A percentile compares a stretch with the other conserved stretches of the same genome.
Conservation (phyloP, 768 basidiomycete species). For the Collybiopsis confluens region DNA sequence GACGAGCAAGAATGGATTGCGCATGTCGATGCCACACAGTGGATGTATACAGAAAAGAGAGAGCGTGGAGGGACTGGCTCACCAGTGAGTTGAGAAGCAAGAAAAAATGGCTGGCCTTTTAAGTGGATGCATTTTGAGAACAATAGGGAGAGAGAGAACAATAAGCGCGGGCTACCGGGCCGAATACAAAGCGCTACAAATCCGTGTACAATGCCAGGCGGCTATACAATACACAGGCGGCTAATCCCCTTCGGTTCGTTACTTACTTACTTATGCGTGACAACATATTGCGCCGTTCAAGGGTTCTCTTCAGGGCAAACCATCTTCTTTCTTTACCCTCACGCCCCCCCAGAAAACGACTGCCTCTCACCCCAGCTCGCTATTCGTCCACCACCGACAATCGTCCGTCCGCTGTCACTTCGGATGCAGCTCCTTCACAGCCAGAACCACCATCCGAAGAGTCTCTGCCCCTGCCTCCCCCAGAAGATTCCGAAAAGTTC, state of each 20-base stretch:
- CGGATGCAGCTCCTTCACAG: no score
- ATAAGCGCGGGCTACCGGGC: no score
- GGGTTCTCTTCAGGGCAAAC: not conserved
- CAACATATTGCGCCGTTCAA: slow-evolving; percentile 6
- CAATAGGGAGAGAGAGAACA: not conserved
- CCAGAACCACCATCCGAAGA: not conserved
- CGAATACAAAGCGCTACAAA: not conserved
- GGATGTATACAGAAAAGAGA: not conserved
- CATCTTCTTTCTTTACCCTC: not conserved
- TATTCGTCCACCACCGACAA: not conserved
- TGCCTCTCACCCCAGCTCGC: not conserved
- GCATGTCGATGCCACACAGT: slow-evolving; percentile 22
- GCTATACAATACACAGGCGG: no score
- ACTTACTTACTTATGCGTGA: not conserved
- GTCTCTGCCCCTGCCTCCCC: slow-evolving; percentile 12
- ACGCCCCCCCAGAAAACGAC: not conserved
- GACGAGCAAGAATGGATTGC: slow-evolving; percentile 50
- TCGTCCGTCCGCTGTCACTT: not conserved
- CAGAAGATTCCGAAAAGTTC: slow-evolving; percentile 42
- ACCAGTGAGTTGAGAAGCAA: slow-evolving; percentile 6
- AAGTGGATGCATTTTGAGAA: not conserved
- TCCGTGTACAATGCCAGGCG: not conserved
- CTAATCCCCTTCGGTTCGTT: no score
- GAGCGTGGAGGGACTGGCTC: not conserved
- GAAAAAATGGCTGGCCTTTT: not conserved